A percentile compares a stretch with the other conserved stretches of the same genome.
Conservation (phyloP, 2,329 filamentous ascomycete genomes). For the Colletotrichum acutatum region DNA sequence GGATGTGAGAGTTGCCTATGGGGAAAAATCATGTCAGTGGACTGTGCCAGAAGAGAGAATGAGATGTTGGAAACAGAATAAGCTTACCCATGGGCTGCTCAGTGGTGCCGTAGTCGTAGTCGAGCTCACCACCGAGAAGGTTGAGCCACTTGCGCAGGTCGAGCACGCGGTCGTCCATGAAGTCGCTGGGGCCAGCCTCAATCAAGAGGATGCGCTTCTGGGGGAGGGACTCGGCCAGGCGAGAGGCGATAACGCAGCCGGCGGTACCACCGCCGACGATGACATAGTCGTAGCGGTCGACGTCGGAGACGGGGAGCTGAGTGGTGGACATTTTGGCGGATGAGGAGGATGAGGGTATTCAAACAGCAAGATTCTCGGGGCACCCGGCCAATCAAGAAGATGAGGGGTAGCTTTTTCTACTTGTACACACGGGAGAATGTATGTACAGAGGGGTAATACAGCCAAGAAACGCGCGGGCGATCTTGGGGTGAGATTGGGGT, state of each 20-base stretch:
- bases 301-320: constrained; percentile 71
- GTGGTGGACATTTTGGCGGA: constrained; percentile 69
- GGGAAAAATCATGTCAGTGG: background rate
- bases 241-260: constrained; percentile 84
- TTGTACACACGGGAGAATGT: constrained; percentile 9
- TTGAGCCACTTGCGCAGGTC: constrained; percentile 89
- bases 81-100: constrained; percentile 82
- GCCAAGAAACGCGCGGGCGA: constrained; percentile 18
- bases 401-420: background rate
- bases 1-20: constrained; percentile 87
- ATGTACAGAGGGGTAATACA: background rate
- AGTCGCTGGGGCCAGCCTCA: constrained; percentile 90
- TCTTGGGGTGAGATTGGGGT: constrained; percentile 27
- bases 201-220: constrained; percentile 84
- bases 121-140: constrained; percentile 85
- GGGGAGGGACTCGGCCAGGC: constrained; percentile 85
- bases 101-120: constrained; percentile 90
- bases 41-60: background rate
- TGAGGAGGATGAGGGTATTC: constrained; percentile 4
- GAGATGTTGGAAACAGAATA: background rate
- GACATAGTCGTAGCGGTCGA: constrained; percentile 82
- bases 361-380: background rate
- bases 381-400: constrained; percentile 22
- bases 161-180: constrained; percentile 86
- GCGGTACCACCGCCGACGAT: constrained; percentile 88